Evolutionary conservation across 805 yeast species (phyloP), one percentile per base, ranked within the genome.

Genomic region (Yarrowia alimentaria): DNA sequence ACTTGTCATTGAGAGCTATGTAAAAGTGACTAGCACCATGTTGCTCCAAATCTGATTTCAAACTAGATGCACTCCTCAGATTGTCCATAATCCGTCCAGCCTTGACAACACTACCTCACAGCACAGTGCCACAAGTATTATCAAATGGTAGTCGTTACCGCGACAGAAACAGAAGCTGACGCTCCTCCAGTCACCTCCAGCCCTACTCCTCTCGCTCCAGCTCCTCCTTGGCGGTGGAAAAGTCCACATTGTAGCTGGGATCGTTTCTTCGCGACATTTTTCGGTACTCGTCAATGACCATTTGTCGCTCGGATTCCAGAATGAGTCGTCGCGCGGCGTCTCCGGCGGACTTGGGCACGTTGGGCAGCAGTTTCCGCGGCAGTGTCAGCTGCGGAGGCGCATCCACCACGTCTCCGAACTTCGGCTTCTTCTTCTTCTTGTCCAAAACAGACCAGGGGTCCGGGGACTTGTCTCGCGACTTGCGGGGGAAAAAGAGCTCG

Each of bases 381-480:
- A 57, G 51, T 5, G 59, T 64, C 34, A 70, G 60, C 52, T 61
- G 66, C 1, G 74, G 74, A 11, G 74, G 74, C 12, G 67, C 60
- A 32, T 68, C 71, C 0, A 67, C 74, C 4, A 67, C 66, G 19
- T 70, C 74, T 6, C 71, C 71, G 52, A 70, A 70, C 55, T 67
- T 68, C 22, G 74, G 71, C 29, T 33, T 22, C 18, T 48, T 49
- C 25, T 35, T 26, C 25, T 48, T 49, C 17, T 58, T 53, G n/a
- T 65, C 60, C 22, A 70, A 56, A 7, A 55, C 55, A 10, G 67
- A 67, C 72, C 72, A 70, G 3, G 72, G 70, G 57, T 70, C 74
- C n/a, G 73, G 74, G 9, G 70, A 69, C n/a, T 60, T 54, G 14
- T 60, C 68, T 40, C 65, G 54, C 54, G 55, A 56, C 6, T 47